Evolutionary conservation across 257 asterid species (phyloP), one percentile per base, ranked within the genome.

Genomic region (Solanum raphanifolium): DNA sequence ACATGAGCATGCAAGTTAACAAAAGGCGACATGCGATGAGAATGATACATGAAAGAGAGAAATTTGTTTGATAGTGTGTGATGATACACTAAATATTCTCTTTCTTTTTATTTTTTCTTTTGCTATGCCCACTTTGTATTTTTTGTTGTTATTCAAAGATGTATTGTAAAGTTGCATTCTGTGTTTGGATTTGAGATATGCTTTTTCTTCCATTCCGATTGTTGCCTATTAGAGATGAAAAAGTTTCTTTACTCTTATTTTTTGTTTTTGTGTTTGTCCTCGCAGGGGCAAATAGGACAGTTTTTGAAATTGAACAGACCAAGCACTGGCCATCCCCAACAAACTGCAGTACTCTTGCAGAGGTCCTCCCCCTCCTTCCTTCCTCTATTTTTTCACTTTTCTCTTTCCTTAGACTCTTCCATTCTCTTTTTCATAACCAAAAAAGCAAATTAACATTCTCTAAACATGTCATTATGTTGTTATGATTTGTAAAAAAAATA

Each of bases 301-400:
- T 79, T 69, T 86, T 88, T 92, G 98, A 95, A 93, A 96, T 87
- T 92, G 98, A 96, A 93, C 95, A 92, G 91, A 91, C 94, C 83
- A 94, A 91, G 91, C 93, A 94, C 91, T 93, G 97, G 98, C 87
- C 93, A 92, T 92, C 98, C 90, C 93, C 95, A 92, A 92, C 95
- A 18, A 89, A 90, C 93, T 93, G 97, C 86, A 91, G 90, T 88
- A 91, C 88, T 88, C 86, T 94, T 85, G 84, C 96, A 89, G 91
- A 94, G 99, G 99, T 96, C 87, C 88, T 23, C 27, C 87, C 8
- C 25, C 23, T 12, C 58, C 0, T 48, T 52, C 62, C 62, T 52
- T 68, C 27, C 35, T 3, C 35, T 76, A 36, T 39, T 86, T 83
- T 87, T 82, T 60, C 35, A 79, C 12, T 83, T 71, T 43, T 88